These are phyloP conservation scores for Trichoderma guizhouense DNA, from an alignment of 2,329 filamentous ascomycete genomes.

Conservation along the genomic window DNA sequence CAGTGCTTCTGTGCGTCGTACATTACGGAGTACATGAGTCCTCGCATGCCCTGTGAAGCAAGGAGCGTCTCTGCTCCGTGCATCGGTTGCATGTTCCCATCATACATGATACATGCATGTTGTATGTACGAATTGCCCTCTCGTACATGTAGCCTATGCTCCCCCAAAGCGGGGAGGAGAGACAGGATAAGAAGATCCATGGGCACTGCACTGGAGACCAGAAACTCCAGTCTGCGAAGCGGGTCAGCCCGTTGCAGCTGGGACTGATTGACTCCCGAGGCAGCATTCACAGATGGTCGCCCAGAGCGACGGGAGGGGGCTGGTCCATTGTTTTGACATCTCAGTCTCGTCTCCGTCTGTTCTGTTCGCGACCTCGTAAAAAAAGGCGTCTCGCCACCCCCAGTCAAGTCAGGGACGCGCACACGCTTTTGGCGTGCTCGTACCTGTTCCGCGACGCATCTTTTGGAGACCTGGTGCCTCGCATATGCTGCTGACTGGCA, in stretches of 20 bases:
- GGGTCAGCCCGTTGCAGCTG: not conserved
- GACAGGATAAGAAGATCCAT: not conserved
- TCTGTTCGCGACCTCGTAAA: not conserved
- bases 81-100: not conserved
- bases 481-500: slow-evolving; percentile 13
- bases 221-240: not conserved
- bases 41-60: not conserved
- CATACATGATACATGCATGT: not conserved
- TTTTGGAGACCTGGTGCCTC: slow-evolving; percentile 16
- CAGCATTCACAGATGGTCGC: not conserved
- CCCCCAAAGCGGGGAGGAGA: not conserved
- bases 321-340: not conserved
- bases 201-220: not conserved
- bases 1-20: slow-evolving; percentile 4
- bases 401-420: not conserved
- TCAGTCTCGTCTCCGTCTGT: not conserved
- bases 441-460: slow-evolving; percentile 8
- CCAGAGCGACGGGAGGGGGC: slow-evolving; percentile 1
- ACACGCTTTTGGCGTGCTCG: not conserved
- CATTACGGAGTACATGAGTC: slow-evolving; percentile 9
- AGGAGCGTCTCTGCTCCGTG: not conserved
- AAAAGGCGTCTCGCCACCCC: not conserved
- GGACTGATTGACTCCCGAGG: not conserved
- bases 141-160: not conserved
- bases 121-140: not conserved